Evolutionary conservation across 768 basidiomycete species (phyloP), one percentile per base, ranked within the genome.

Genomic region (Sarcodon aspratus): DNA sequence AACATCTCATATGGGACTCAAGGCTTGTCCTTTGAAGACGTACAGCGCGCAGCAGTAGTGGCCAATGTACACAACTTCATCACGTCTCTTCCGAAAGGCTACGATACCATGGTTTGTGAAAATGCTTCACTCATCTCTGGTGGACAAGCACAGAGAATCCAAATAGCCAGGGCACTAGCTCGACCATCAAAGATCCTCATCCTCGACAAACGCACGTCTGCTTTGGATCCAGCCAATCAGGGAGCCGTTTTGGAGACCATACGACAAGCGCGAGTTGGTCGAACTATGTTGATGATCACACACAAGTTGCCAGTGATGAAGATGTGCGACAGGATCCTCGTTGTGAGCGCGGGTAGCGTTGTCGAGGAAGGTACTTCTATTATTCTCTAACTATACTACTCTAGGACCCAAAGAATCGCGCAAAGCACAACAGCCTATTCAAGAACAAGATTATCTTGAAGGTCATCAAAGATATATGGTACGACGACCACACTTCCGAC

Each of bases 121-220:
- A 94, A 94, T 63, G 95, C 90, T 0, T 68, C 76, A n/a, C 73
- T 92, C 37, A 78, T 98, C 49, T 94, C 91, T 0, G 95, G 95
- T 15, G 95, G 95, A 0, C 95, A 98, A 59, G 92, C 90, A 1
- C 95, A 98, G 66, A 0, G n/a, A n/a, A n/a, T n/a, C n/a, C n/a
- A n/a, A n/a, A n/a, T n/a, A n/a, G n/a, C n/a, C n/a, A n/a, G n/a
- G n/a, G n/a, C n/a, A n/a, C n/a, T n/a, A n/a, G n/a, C n/a, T n/a
- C n/a, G n/a, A n/a, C n/a, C n/a, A n/a, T 70, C 81, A 0, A 75
- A 72, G 42, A 75, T 97, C 11, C 70, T 96, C 44, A 80, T 97
- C 35, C 69, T 97, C 48, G 94, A 97, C 61, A 95, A 98, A 61
- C 95, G 93, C 61, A 98, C 95, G n/a, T 83, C 80, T 38, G 90